Percentiles rank a stretch among this genome's conserved stretches.
Conservation (phyloP, 371 early-diverging fungal species). For the Rhizopus delemar region DNA sequence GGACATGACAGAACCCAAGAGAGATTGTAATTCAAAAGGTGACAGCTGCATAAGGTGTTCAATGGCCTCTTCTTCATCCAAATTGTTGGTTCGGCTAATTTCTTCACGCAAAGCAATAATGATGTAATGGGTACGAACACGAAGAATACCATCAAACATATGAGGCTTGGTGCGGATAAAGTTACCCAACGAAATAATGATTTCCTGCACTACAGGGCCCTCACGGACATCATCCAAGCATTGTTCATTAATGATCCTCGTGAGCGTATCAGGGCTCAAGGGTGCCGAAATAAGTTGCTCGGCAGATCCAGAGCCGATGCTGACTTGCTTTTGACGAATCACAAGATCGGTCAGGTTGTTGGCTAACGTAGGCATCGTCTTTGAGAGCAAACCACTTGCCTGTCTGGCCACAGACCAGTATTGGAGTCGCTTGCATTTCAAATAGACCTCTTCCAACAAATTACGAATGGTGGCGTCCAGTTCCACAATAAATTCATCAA, state of each 20-base stretch:
- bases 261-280: constrained; percentile 67
- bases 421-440: constrained; percentile 71
- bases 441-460: constrained; percentile 81
- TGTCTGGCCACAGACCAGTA: constrained; percentile 86
- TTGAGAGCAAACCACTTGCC: constrained; percentile 75
- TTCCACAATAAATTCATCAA: constrained; percentile 53
- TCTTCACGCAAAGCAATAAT: constrained; percentile 87
- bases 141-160: constrained; percentile 83
- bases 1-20: constrained; percentile 74
- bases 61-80: constrained; percentile 79
- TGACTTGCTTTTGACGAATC: constrained; percentile 79
- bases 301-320: constrained; percentile 71
- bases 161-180: constrained; percentile 70
- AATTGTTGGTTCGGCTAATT: constrained; percentile 69
- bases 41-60: constrained; percentile 80
- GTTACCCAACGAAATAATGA: constrained; percentile 77
- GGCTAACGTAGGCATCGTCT: constrained; percentile 74
- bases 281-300: constrained; percentile 74
- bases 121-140: constrained; percentile 79
- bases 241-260: constrained; percentile 64
- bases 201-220: constrained; percentile 83
- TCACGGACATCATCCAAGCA: constrained; percentile 80
- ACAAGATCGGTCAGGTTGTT: constrained; percentile 83
- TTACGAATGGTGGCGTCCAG: constrained; percentile 62
- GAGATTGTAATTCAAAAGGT: constrained; percentile 78